Conservation (phyloP, 495 filamentous ascomycete species). For the Daldinia decipiens region DNA sequence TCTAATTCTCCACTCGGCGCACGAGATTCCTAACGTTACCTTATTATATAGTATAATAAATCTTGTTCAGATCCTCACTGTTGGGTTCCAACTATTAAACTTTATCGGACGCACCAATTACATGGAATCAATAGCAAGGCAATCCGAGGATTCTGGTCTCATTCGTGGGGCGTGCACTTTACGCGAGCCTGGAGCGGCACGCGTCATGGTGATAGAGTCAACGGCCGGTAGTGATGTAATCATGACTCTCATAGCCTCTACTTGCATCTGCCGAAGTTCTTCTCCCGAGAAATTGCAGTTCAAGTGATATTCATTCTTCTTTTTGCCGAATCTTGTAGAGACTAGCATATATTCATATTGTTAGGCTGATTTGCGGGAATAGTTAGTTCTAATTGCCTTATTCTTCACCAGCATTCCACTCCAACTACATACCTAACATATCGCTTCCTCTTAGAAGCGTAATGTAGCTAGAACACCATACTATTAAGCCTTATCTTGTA, state of each 20-base stretch:
- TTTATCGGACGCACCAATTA: background rate
- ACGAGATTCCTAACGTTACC: too few relatives aligned
- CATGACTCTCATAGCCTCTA: slow-evolving; percentile 17
- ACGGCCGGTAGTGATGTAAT: slow-evolving; percentile 35
- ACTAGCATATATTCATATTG: background rate
- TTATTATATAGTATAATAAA: too few relatives aligned
- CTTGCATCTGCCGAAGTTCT: background rate
- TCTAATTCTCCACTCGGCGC: too few relatives aligned
- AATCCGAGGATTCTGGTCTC: background rate
- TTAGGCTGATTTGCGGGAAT: background rate
- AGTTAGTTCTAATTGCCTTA: slow-evolving; percentile 3
- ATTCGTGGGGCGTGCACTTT: background rate
- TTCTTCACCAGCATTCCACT: background rate
- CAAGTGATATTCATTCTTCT: background rate
- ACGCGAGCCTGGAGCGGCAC: background rate
- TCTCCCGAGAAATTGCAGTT: background rate
- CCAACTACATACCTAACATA: background rate
- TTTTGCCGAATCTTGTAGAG: background rate
- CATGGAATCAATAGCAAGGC: too few relatives aligned
- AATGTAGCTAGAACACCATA: slow-evolving; percentile 2
- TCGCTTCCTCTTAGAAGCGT: background rate
- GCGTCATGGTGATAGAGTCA: slow-evolving; percentile 35
- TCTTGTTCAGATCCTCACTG: too few relatives aligned
- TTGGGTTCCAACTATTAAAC: background rate
- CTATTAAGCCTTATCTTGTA: background rate